Evolutionary conservation across 306 rosid genomes (phyloP).

Genomic region (Lotus japonicus): DNA sequence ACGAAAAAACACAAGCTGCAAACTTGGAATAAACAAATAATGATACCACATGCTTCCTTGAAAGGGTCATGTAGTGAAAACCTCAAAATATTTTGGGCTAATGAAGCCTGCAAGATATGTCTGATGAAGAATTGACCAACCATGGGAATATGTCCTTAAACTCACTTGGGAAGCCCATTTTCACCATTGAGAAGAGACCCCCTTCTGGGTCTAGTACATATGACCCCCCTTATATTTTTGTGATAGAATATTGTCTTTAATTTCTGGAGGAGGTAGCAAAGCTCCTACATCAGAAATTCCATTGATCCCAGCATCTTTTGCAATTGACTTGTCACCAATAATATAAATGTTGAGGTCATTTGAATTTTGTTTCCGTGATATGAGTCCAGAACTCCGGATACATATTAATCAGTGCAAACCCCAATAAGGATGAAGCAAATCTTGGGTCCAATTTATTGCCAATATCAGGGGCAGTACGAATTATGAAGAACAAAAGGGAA

Average conservation of each 20-base stretch:
- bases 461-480: too few species aligned
- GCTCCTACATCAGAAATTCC: constrained; percentile 53
- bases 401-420: too few species aligned
- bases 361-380: too few species aligned
- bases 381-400: too few species aligned
- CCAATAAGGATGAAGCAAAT: too few species aligned
- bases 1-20: constrained; percentile 24
- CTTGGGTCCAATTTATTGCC: too few species aligned
- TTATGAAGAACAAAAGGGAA: too few species aligned
- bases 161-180: constrained; percentile 77
- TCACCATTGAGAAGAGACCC: constrained; percentile 86
- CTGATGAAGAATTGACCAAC: constrained; percentile 22
- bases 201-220: constrained; percentile 89
- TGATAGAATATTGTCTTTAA: constrained; percentile 53
- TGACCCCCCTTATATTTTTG: constrained; percentile 81
- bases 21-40: constrained; percentile 23
- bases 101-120: constrained; percentile 6
- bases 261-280: constrained; percentile 75
- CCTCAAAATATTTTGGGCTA: constrained; percentile 26
- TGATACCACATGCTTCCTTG: constrained; percentile 18
- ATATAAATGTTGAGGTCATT: too few species aligned
- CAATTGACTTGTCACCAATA: constrained; percentile 76
- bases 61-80: constrained; percentile 15
- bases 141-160: not conserved
- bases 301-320: constrained; percentile 72